phyloP scores from a whole-genome alignment of 148 eudicot genomes.

The Vaccinium myrtillus region DNA sequence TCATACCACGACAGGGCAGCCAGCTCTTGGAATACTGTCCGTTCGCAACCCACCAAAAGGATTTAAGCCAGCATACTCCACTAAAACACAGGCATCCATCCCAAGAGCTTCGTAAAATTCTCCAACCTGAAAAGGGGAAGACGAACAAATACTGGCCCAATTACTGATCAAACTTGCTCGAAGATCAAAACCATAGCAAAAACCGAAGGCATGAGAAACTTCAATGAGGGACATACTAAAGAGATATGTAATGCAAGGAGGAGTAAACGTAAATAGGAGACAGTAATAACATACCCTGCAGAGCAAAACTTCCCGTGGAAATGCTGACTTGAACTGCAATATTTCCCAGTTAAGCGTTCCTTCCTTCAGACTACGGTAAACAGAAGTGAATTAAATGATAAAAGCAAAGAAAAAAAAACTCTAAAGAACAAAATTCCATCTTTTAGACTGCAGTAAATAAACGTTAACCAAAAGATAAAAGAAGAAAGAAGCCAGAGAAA shows the following conservation, averaged over 20 bases:
- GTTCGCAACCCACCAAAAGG: slow-evolving; percentile 97
- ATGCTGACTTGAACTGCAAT: slow-evolving; percentile 87
- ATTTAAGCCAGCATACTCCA: slow-evolving; percentile 95
- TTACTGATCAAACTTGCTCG: slow-evolving; percentile 3
- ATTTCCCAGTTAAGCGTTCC: slow-evolving; percentile 94
- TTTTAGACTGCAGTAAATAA: slow-evolving; percentile 55
- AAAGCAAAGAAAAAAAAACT: not conserved
- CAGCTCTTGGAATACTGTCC: slow-evolving; percentile 94
- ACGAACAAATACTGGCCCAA: not conserved
- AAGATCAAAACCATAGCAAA: not conserved
- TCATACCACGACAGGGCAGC: slow-evolving; percentile 91
- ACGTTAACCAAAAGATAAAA: not conserved
- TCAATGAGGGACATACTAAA: not conserved
- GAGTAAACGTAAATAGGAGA: not conserved
- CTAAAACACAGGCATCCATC: slow-evolving; percentile 91
- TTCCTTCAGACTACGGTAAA: slow-evolving; percentile 72
- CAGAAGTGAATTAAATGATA: not conserved
- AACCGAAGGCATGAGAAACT: slow-evolving; percentile 5
- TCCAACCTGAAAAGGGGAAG: slow-evolving; percentile 60
- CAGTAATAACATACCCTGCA: slow-evolving; percentile 69
- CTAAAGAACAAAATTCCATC: slow-evolving; percentile 48
- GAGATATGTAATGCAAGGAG: not conserved
- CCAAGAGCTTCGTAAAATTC: slow-evolving; percentile 98
- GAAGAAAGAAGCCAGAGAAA: not conserved
- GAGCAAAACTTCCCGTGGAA: slow-evolving; percentile 93